phyloP scores from a whole-genome alignment of 352 stramenopile species.

The Globisporangium uncinulatum region DNA sequence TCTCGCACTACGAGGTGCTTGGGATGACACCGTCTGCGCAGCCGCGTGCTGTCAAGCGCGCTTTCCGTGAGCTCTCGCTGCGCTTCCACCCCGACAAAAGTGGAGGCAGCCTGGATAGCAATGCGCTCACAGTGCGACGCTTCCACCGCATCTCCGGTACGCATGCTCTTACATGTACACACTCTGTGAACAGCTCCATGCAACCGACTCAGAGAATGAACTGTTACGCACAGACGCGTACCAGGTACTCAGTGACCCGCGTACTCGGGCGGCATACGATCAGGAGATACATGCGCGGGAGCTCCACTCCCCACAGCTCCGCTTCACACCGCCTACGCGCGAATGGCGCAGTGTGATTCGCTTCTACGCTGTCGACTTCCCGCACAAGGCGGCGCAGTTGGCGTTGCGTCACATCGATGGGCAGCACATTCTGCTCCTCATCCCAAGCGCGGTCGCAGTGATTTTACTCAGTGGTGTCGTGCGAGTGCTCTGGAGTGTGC shows the following conservation, averaged over 20 bases:
- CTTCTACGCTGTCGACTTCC: constrained; percentile 33
- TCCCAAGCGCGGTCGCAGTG: constrained; percentile 17
- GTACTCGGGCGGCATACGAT: constrained; percentile 21
- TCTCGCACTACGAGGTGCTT: constrained; percentile 36
- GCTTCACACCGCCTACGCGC: constrained; percentile 5
- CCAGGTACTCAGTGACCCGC: constrained; percentile 19
- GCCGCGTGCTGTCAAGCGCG: constrained; percentile 40
- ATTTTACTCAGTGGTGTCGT: constrained; percentile 21
- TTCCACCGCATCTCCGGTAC: constrained; percentile 35
- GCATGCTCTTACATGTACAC: background rate
- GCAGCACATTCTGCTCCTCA: constrained; percentile 16
- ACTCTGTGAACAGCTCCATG: background rate
- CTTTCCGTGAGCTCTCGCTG: constrained; percentile 63
- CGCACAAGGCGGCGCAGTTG: constrained; percentile 14
- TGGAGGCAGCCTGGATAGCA: constrained; percentile 2
- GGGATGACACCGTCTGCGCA: constrained; percentile 19
- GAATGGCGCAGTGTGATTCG: constrained; percentile 8
- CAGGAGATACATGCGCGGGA: constrained; percentile 20
- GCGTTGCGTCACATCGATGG: constrained; percentile 17
- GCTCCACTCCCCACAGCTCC: constrained; percentile 7
- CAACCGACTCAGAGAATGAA: background rate
- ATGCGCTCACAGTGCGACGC: constrained; percentile 21
- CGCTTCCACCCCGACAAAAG: constrained; percentile 74
- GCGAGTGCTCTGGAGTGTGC: constrained; percentile 1
- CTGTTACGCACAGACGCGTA: constrained; percentile 19